Evolutionary conservation across 176 grass and related monocot species (phyloP).

Genomic region (Typha latifolia): DNA sequence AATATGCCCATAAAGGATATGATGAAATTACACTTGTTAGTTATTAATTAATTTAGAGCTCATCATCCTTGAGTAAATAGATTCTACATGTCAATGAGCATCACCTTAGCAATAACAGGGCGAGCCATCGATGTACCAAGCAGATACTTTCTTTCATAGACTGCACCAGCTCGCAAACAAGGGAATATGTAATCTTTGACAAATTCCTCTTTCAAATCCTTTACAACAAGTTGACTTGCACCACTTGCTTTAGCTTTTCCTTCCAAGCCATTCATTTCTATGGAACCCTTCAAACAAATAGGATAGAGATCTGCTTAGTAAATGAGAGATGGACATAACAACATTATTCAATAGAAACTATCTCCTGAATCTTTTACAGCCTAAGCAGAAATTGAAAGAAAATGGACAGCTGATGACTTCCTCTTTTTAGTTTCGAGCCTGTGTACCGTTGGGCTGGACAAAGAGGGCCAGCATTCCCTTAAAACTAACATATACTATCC

Average conservation of each 20-base stretch:
- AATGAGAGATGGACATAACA: neutral
- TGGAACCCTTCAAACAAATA: constrained; percentile 39
- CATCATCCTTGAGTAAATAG: neutral
- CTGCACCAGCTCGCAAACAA: constrained; percentile 78
- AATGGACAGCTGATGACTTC: constrained; percentile 1
- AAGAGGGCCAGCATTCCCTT: no score
- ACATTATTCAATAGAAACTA: neutral
- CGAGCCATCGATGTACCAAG: constrained; percentile 97
- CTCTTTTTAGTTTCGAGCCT: no score
- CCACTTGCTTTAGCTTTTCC: constrained; percentile 91
- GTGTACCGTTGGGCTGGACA: no score
- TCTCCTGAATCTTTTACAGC: neutral
- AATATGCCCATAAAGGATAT: no score
- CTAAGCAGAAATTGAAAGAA: neutral
- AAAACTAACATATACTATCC: no score
- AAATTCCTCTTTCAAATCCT: constrained; percentile 93
- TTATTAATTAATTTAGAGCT: no score
- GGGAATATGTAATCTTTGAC: constrained; percentile 87
- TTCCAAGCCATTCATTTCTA: constrained; percentile 93
- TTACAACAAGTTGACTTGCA: constrained; percentile 91
- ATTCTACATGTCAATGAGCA: constrained; percentile 4
- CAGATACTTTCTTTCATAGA: constrained; percentile 98
- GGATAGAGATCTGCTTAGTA: neutral
- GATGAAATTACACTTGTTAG: no score
- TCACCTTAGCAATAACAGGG: constrained; percentile 95